Conservation (phyloP, 352 stramenopile genomes). For the Elongisporangium senticosum region DNA sequence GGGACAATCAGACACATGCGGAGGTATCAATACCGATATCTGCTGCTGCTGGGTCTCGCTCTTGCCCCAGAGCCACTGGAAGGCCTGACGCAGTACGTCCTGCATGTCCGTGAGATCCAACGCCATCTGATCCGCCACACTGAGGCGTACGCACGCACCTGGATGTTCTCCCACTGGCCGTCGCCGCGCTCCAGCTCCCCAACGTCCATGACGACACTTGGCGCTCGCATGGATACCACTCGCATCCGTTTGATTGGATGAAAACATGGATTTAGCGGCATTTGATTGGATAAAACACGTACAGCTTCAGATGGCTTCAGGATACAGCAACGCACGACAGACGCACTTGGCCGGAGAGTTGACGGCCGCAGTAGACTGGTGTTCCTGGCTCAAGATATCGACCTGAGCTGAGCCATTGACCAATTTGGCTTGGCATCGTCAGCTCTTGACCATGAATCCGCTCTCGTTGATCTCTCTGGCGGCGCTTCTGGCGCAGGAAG, state of each 20-base stretch:
- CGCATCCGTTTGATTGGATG: constrained; percentile 1
- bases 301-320: background rate
- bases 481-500: background rate
- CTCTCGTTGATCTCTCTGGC: constrained; percentile 1
- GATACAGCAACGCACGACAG: background rate
- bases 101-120: constrained; percentile 3
- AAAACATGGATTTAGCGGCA: background rate
- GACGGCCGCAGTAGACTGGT: no score
- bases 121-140: background rate
- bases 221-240: background rate
- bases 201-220: constrained; percentile 10
- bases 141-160: constrained; percentile 17
- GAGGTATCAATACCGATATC: constrained; percentile 2
- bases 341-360: no score
- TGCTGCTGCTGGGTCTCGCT: constrained; percentile 6
- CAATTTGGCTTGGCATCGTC: background rate
- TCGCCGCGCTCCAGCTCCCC: constrained; percentile 36
- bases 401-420: background rate
- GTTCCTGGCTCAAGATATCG: no score
- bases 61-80: constrained; percentile 24
- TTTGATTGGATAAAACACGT: background rate
- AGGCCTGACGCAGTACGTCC: constrained; percentile 45
- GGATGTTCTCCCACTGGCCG: constrained; percentile 65
- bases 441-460: background rate
- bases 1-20: background rate